phyloP scores from a whole-genome alignment of 2,329 filamentous ascomycete genomes.

The Phaeosphaeria sp. region DNA sequence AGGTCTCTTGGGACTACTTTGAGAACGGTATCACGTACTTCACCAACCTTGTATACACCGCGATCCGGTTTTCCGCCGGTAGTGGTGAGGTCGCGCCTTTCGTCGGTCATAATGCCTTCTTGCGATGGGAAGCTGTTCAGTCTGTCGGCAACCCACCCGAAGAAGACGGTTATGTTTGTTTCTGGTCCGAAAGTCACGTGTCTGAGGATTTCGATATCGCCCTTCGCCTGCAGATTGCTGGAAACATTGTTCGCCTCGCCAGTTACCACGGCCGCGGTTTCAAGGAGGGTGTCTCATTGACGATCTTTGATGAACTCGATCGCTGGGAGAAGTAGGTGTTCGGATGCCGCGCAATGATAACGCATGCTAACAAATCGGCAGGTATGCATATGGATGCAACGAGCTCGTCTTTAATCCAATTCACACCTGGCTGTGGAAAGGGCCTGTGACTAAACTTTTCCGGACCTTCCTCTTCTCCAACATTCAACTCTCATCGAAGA shows the following conservation, averaged over 20 bases:
- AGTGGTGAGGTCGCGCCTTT: conserved; percentile 75
- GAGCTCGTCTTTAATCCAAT: conserved; percentile 74
- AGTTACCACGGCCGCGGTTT: conserved; percentile 73
- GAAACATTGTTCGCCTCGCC: conserved; percentile 71
- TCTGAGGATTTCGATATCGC: conserved; percentile 79
- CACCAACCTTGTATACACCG: conserved; percentile 75
- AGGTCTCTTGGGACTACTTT: conserved; percentile 73
- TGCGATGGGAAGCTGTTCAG: conserved; percentile 71
- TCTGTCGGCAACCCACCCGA: conserved; percentile 55
- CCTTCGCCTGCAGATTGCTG: conserved; percentile 70
- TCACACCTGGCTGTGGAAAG: conserved; percentile 64
- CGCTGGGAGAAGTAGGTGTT: conserved; percentile 66
- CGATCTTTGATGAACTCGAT: conserved; percentile 72
- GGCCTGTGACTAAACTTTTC: conserved; percentile 71
- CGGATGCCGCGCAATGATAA: not conserved
- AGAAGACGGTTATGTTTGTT: conserved; percentile 66
- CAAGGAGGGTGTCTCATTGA: conserved; percentile 75
- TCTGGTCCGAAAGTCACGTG: conserved; percentile 77
- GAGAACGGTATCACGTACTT: conserved; percentile 79
- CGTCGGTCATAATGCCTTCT: conserved; percentile 76
- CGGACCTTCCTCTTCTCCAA: conserved; percentile 64
- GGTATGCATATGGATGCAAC: conserved; percentile 70
- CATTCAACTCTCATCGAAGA: conserved; percentile 69
- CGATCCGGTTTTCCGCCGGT: conserved; percentile 71
- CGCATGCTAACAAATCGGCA: not conserved